A percentile compares a stretch with the other conserved stretches of the same genome.
phyloP scores from a whole-genome alignment of 2,329 filamentous ascomycete species.

The Fusarium hostae region DNA sequence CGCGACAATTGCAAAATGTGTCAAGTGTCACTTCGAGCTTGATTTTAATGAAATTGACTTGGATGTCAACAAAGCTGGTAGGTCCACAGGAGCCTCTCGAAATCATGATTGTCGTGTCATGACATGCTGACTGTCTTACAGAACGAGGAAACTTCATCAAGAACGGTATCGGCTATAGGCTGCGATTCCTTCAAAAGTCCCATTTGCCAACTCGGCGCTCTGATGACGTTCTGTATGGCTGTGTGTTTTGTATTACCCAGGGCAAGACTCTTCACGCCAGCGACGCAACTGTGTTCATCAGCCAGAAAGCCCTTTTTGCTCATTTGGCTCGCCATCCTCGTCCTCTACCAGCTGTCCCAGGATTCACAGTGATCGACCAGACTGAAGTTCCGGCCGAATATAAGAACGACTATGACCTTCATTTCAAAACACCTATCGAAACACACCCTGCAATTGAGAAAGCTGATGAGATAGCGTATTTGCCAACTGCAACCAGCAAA shows the following conservation, averaged over 20 bases:
- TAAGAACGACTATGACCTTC: constrained; percentile 64
- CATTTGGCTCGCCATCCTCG: constrained; percentile 65
- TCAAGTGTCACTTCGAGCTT: constrained; percentile 64
- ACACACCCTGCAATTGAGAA: constrained; percentile 57
- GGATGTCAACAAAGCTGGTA: constrained; percentile 62
- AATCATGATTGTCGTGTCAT: neutral
- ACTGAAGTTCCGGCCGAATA: constrained; percentile 53
- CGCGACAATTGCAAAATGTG: constrained; percentile 62
- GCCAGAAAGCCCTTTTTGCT: constrained; percentile 61
- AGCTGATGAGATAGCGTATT: constrained; percentile 51
- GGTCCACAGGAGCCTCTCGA: constrained; percentile 22
- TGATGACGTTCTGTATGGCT: constrained; percentile 65
- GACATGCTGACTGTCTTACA: constrained; percentile 38
- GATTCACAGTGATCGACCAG: constrained; percentile 61
- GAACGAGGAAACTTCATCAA: constrained; percentile 61
- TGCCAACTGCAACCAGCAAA: constrained; percentile 59
- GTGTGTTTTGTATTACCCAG: constrained; percentile 63
- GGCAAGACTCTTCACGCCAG: constrained; percentile 63
- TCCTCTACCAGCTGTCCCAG: constrained; percentile 61
- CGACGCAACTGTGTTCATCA: constrained; percentile 68
- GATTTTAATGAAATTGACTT: constrained; percentile 63
- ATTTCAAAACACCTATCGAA: constrained; percentile 56
- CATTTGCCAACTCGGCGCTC: constrained; percentile 61
- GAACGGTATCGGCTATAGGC: constrained; percentile 60
- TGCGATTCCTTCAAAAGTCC: constrained; percentile 67